These are phyloP conservation scores for Cymbopogon citratus DNA, from an alignment of 176 grass and related monocot genomes.

Conservation along the genomic window DNA sequence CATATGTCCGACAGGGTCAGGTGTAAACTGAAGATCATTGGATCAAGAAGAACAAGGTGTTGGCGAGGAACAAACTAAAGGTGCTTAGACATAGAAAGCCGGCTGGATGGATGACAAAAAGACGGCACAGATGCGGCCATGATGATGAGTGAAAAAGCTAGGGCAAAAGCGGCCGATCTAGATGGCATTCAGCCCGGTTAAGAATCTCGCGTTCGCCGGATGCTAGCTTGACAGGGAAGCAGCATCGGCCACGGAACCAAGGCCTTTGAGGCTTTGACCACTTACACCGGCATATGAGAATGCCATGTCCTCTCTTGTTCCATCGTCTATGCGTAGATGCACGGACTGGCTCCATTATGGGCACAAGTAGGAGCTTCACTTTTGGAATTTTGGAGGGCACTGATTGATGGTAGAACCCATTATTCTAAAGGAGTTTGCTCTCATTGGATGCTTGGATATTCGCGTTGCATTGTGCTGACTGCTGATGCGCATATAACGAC, in stretches of 20 bases:
- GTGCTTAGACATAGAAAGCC: background rate
- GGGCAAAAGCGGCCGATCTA: slow-evolving; percentile 19
- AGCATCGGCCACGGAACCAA: background rate
- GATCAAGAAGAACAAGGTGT: slow-evolving; percentile 20
- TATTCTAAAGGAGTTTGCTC: background rate
- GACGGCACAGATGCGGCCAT: slow-evolving; percentile 4
- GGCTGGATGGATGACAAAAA: background rate
- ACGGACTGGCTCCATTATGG: slow-evolving; percentile 22
- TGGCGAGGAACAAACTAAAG: background rate
- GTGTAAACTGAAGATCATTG: background rate
- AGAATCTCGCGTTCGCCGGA: slow-evolving; percentile 30
- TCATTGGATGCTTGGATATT: slow-evolving; percentile 14
- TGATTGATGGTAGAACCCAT: slow-evolving; percentile 24
- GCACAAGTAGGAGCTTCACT: slow-evolving; percentile 23
- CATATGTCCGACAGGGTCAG: background rate
- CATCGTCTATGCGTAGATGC: background rate
- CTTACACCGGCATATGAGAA: background rate
- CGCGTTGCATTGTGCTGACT: background rate
- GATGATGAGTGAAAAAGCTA: slow-evolving; percentile 17
- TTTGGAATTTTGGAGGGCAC: slow-evolving; percentile 30
- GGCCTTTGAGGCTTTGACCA: slow-evolving; percentile 21
- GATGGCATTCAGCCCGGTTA: background rate
- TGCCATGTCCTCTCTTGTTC: slow-evolving; percentile 2
- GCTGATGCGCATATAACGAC: background rate
- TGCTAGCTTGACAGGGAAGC: slow-evolving; percentile 30